Base-by-base conservation (phyloP, 306 rosid genomes). In the Clitoria ternatea region DNA sequence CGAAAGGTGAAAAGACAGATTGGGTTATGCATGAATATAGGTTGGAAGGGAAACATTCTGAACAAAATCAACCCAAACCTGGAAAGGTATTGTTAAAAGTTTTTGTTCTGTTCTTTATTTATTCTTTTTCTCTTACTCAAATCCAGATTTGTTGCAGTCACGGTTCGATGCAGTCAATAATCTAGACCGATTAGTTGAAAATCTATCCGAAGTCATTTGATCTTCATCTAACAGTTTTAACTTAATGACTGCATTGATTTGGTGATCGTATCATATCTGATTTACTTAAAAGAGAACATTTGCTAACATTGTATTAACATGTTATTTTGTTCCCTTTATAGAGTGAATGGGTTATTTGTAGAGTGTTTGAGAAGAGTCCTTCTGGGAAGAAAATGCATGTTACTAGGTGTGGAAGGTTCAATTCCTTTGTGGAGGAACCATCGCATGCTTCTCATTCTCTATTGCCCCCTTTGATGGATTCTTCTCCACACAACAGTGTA, bases 11-110 rank as follows among this genome's bases (percentile, higher is more conserved):
- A 66, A 92, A 88, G 42, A 75, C 96, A 26, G 80, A 77, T 40
- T 92, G 98, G 98, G 79, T 89, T 42, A 87, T 89, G 90, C 98
- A 92, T 60, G 98, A 92, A 17, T 89, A 77, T 13, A 86, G 98
- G 79, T 45, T 87, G 59, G 90, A 92, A 12, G 95, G 85, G 4
- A 62, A 61, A 44, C 40, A 55, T 40, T 68, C 86, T 50, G 32
- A 17, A 7, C 15, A 61, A 8, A 66, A 79, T 68, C 78, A 71
- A 54, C 69, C 83, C 6, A 64, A 70, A 37, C 47, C 75, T 6
- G 76, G 74, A 2, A 83, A 70, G 90, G 97, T 89, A 64, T 59
- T 5, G 1, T 9, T 33, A 0, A n/a, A n/a, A 60, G 9, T 14
- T 14, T 72, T 2, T 52, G 17, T 11, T 11, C 17, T 10, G 4